Percentiles rank a stretch among this genome's conserved stretches.
These are phyloP conservation scores for Talaromyces sp. DNA, from an alignment of 2,329 filamentous ascomycete species.

Conservation along the genomic window DNA sequence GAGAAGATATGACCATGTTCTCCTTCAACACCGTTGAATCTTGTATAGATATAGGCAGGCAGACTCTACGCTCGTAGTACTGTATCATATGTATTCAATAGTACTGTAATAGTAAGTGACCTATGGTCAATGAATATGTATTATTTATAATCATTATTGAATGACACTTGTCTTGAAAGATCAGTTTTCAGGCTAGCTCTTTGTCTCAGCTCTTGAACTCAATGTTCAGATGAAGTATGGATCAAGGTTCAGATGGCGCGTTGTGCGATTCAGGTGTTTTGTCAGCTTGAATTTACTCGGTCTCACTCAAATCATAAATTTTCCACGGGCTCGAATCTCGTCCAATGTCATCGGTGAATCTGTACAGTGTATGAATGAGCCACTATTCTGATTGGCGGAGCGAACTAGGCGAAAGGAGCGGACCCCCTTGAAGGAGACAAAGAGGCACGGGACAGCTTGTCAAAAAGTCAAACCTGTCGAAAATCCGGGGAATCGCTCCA, in stretches of 20 bases:
- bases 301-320: neutral
- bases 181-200: neutral
- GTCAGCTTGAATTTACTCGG: neutral
- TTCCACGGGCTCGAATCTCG: too few species aligned
- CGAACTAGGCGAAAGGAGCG: neutral
- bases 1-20: conserved; percentile 45
- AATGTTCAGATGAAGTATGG: neutral
- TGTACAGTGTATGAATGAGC: neutral
- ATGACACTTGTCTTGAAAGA: too few species aligned
- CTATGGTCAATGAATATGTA: neutral
- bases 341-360: neutral
- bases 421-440: neutral
- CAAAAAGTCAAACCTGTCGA: conserved; percentile 5
- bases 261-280: neutral
- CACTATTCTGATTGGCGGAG: neutral
- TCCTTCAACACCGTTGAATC: neutral
- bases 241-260: neutral
- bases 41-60: neutral
- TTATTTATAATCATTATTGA: neutral
- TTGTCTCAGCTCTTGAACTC: neutral
- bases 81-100: conserved; percentile 3
- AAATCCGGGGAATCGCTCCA: conserved; percentile 12
- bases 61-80: neutral
- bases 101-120: neutral
- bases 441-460: neutral